These are phyloP conservation scores for Lunularia cruciata DNA, from an alignment of 225 moss, liverwort and hornwort species.

Conservation along the genomic window DNA sequence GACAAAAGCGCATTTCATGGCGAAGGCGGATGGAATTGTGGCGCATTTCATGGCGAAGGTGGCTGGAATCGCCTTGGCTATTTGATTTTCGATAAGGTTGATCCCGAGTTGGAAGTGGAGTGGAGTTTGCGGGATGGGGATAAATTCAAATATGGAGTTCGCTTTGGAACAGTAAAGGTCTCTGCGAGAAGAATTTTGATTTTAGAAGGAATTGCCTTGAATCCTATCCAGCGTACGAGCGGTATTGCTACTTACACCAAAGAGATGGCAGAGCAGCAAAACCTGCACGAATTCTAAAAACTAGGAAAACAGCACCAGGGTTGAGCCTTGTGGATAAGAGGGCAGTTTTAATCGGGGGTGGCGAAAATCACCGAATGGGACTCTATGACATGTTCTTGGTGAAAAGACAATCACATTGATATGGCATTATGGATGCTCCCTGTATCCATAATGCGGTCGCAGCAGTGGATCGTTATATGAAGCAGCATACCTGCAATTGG, in stretches of 20 bases:
- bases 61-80: conserved; percentile 85
- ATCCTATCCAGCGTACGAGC: conserved; percentile 99
- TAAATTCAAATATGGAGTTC: conserved; percentile 57
- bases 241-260: conserved; percentile 89
- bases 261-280: conserved; percentile 85
- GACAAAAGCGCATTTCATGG: conserved; percentile 86
- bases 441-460: conserved; percentile 75
- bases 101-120: conserved; percentile 68
- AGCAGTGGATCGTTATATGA: conserved; percentile 73
- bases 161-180: conserved; percentile 74
- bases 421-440: conserved; percentile 91
- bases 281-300: conserved; percentile 92
- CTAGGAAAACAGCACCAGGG: conserved; percentile 90
- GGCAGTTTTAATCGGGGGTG: conserved; percentile 95
- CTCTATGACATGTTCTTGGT: conserved; percentile 96
- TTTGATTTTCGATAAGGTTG: conserved; percentile 78
- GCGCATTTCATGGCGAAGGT: too few species aligned
- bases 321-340: conserved; percentile 87
- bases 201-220: conserved; percentile 87
- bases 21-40: conserved; percentile 95
- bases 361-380: conserved; percentile 97
- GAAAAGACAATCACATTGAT: conserved; percentile 89
- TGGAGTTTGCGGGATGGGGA: conserved; percentile 85
- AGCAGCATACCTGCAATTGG: conserved; percentile 68
- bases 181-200: conserved; percentile 79